Percentiles rank a stretch among this genome's conserved stretches.
These are phyloP conservation scores for Tylopilus sp. DNA, from an alignment of 768 basidiomycete species.

Conservation along the genomic window DNA sequence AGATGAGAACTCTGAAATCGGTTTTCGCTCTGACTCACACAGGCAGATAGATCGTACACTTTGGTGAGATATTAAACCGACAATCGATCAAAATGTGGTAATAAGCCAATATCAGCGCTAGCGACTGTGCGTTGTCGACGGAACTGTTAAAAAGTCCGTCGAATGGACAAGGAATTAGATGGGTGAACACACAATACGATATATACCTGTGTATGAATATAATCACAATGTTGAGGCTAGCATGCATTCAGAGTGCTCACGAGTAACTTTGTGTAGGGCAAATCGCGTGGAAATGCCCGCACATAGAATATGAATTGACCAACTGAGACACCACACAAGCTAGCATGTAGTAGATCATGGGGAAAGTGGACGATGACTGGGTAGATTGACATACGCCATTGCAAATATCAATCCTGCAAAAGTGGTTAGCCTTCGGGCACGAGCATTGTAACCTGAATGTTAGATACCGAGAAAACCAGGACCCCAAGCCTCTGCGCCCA, in stretches of 20 bases:
- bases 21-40: slow-evolving; percentile 1
- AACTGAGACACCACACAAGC: slow-evolving; percentile 17
- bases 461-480: slow-evolving; percentile 19
- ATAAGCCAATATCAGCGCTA: not conserved
- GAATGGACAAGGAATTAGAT: too few relatives aligned
- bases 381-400: slow-evolving; percentile 6
- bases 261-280: slow-evolving; percentile 3
- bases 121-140: slow-evolving; percentile 5
- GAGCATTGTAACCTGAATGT: too few relatives aligned
- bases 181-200: slow-evolving; percentile 6
- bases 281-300: slow-evolving; percentile 16
- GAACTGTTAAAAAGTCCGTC: slow-evolving; percentile 4
- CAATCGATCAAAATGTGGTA: slow-evolving; percentile 8
- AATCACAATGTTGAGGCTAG: not conserved
- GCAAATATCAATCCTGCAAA: slow-evolving; percentile 15
- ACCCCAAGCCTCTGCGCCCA: slow-evolving; percentile 8
- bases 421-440: slow-evolving; percentile 3
- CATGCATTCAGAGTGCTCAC: slow-evolving; percentile 8
- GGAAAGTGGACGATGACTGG: not conserved
- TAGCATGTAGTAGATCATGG: not conserved
- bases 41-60: slow-evolving; percentile 3
- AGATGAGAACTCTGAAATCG: not conserved
- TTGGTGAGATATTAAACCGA: not conserved
- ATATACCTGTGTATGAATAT: slow-evolving; percentile 2
- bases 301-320: slow-evolving; percentile 20